Evolutionary conservation across 2,329 filamentous ascomycete genomes (phyloP), one percentile per base, ranked within the genome.

Genomic region (Diaporthe vexans): DNA sequence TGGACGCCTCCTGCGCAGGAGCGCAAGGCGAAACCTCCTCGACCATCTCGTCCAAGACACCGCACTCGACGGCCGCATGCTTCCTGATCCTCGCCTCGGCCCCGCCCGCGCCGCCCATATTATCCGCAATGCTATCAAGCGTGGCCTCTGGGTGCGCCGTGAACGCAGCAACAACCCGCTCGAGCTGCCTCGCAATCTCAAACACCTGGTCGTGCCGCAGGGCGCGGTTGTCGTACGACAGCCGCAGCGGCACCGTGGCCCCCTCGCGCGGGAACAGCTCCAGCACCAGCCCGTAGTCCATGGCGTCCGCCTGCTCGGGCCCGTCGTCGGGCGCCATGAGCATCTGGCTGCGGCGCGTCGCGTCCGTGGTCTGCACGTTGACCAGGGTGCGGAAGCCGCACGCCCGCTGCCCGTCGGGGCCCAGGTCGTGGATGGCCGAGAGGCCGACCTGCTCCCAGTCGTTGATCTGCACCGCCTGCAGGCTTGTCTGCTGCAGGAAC

Each of bases 391-490:
- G 33, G 57, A 59, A 59, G 21, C 57, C 57, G 11, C 57, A 59
- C 3, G 57, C 57, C 21, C 35, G 35, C 35, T 59, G 57, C 10
- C 57, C 57, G 57, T 59, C 57, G 21, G 57, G 57, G 21, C 57
- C 57, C 21, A 59, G 57, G 57, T 59, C 57, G 33, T 59, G 19
- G 57, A 59, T 59, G 21, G 57, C 57, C 11, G 57, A 59, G 21
- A 59, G 57, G 33, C 57, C 57, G 9, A 59, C 57, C 21, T 59
- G 57, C 57, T 59, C 57, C 57, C 57, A 59, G 57, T 59, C 57
- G 57, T 59, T 59, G 57, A 59, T 59, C 57, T 59, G 57, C 21
- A 59, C 57, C 6, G 57, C 33, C 35, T 59, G 57, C 21, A 59
- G 9, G 26, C 57, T 59, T 5, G 57, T 59, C 57, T 59, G 57